Evolutionary conservation across 495 filamentous ascomycete species (phyloP).

Genomic region (Margaritispora aquatica): DNA sequence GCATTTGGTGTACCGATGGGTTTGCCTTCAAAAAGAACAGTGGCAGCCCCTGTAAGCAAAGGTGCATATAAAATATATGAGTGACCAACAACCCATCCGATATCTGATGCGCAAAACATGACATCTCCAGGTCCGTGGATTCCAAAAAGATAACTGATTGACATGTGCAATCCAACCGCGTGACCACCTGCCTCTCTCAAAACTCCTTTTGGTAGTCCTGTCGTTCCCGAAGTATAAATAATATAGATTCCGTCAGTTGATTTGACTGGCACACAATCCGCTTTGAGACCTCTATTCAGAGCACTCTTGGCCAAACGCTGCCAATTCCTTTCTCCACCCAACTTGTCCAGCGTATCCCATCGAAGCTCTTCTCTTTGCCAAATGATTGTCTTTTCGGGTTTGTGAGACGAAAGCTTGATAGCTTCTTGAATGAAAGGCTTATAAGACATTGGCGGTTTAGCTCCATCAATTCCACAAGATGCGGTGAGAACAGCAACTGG

Average conservation of each 20-base stretch:
- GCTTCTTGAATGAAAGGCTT: constrained; percentile 67
- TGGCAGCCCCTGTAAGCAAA: constrained; percentile 76
- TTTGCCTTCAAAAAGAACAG: constrained; percentile 87
- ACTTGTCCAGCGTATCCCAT: constrained; percentile 61
- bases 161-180: constrained; percentile 76
- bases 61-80: constrained; percentile 83
- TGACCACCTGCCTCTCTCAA: constrained; percentile 79
- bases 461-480: constrained; percentile 86
- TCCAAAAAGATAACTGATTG: constrained; percentile 71
- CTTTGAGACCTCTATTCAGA: constrained; percentile 53
- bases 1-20: constrained; percentile 86
- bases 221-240: constrained; percentile 84
- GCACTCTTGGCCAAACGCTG: constrained; percentile 66
- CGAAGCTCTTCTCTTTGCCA: constrained; percentile 72
- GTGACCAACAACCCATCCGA: constrained; percentile 83
- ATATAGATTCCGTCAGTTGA: constrained; percentile 79
- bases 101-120: constrained; percentile 79
- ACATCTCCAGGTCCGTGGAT: constrained; percentile 77
- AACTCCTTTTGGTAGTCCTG: constrained; percentile 84
- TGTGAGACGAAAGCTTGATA: constrained; percentile 47
- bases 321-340: constrained; percentile 70
- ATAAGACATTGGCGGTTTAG: constrained; percentile 68
- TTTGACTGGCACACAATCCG: constrained; percentile 66
- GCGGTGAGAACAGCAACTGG: constrained; percentile 78
- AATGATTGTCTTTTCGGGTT: constrained; percentile 61